Base-by-base conservation (phyloP, 768 basidiomycete species). In the Phylloporus sp. region DNA sequence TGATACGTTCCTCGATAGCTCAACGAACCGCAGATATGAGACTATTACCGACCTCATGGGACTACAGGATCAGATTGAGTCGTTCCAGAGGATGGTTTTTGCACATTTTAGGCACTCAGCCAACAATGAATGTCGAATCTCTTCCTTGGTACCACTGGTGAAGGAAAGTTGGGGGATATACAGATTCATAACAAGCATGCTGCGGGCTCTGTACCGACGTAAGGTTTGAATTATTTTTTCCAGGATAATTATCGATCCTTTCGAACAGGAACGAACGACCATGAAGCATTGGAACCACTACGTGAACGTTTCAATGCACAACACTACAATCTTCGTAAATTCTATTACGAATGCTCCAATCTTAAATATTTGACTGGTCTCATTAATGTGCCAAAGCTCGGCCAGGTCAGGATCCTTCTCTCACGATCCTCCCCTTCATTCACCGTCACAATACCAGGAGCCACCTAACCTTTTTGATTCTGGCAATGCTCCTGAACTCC, bases 141-240 rank as follows among this genome's bases (percentile, higher is more conserved):
- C 95, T 29, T 78, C 97, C 2, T 74, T 99, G 43, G 97, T 99
- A 2, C 95, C 97, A 22, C 79, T 97, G 12, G 97, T 99, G 49
- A 99, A 99, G 72, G 97, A 99, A 72, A 95, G 92, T 61, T 99
- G 95, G 85, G 95, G 95, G 32, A 99, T 99, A 52, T 99, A 99
- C 72, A 82, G 92, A 41, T 99, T 98, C 72, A 95, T 98, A 66
- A 98, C 95, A 10, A 95, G 91, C 72, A 99, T 99, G 97, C 75
- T 98, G 67, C 80, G 97, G 23, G 97, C 97, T 1, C 91, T 99
- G 88, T 91, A 95, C 66, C 77, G 97, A 73, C 76, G 95, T 95
- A 64, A 64, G 66, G 82, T 73, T 23, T 35, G 4, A 50, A 41
- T 40, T 22, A 35, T 11, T 39, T 29, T 28, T 2, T 49, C 27